Evolutionary conservation across 2,329 filamentous ascomycete genomes (phyloP).

Genomic region (Cylindrodendrum hubeiense): DNA sequence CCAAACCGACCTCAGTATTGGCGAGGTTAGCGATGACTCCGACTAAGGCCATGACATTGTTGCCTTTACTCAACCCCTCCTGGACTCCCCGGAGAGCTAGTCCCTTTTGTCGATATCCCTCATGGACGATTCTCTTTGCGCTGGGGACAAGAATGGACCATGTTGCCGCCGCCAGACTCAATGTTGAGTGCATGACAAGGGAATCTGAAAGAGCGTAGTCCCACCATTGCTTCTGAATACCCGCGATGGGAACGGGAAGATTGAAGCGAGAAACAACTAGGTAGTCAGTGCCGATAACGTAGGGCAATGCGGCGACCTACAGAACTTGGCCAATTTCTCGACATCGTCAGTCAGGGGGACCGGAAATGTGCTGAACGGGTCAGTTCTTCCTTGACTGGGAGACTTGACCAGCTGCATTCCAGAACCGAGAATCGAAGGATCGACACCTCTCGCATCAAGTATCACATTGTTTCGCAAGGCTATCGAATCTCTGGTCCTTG

Average conservation of each 20-base stretch:
- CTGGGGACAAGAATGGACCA: slow-evolving; percentile 22
- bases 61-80: slow-evolving; percentile 9
- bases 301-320: slow-evolving; percentile 9
- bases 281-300: not conserved
- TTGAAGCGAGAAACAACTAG: slow-evolving; percentile 30
- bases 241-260: slow-evolving; percentile 22
- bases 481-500: not conserved
- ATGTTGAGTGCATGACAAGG: slow-evolving; percentile 32
- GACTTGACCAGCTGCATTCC: slow-evolving; percentile 6
- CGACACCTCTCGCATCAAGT: not conserved
- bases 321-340: slow-evolving; percentile 32
- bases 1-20: slow-evolving; percentile 23
- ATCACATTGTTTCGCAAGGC: not conserved
- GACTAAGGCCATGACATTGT: slow-evolving; percentile 19
- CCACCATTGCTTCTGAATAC: slow-evolving; percentile 34
- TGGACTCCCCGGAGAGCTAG: slow-evolving; percentile 23
- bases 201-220: slow-evolving; percentile 28
- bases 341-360: slow-evolving; percentile 19
- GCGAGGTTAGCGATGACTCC: slow-evolving; percentile 32
- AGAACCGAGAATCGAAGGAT: not conserved
- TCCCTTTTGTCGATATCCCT: slow-evolving; percentile 26
- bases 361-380: slow-evolving; percentile 28
- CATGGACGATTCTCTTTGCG: slow-evolving; percentile 5
- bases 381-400: slow-evolving; percentile 24
- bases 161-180: slow-evolving; percentile 24